Conservation (phyloP, 345 rosid genomes). For the Salix exigua region DNA sequence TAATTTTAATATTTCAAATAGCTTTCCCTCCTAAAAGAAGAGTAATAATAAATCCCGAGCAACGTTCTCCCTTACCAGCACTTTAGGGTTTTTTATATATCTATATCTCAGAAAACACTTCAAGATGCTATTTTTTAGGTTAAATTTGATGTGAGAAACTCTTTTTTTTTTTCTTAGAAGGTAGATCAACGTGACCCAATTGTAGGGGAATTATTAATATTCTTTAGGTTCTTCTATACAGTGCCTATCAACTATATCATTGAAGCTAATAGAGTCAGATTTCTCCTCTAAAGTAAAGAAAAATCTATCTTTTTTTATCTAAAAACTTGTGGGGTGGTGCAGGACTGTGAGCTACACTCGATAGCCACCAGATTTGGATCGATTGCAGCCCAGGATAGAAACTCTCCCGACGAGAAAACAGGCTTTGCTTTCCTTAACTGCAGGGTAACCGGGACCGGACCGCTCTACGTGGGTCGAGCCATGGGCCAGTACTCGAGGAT, state of each 20-base stretch:
- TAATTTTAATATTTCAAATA: too few relatives aligned
- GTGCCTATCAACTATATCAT: background rate
- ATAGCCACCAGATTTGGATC: conserved; percentile 89
- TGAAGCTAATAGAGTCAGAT: too few relatives aligned
- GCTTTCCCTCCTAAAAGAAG: too few relatives aligned
- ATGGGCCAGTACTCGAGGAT: conserved; percentile 97
- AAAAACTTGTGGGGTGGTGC: conserved; percentile 4
- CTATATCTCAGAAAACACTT: too few relatives aligned
- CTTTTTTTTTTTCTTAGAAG: background rate
- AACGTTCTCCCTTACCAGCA: too few relatives aligned
- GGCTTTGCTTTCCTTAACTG: conserved; percentile 82
- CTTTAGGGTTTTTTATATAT: too few relatives aligned
- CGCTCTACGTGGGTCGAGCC: conserved; percentile 83
- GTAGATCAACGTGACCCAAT: background rate
- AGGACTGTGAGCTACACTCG: conserved; percentile 94
- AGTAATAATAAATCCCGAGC: too few relatives aligned
- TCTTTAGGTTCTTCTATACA: conserved; percentile 1
- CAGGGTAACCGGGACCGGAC: conserved; percentile 77
- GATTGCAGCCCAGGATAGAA: conserved; percentile 82
- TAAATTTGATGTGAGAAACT: background rate
- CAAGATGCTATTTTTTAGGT: background rate
- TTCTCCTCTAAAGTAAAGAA: too few relatives aligned
- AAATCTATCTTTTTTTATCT: too few relatives aligned
- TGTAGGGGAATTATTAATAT: background rate
- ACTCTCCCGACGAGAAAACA: conserved; percentile 76